Evolutionary conservation across 257 asterid species (phyloP).

Genomic region (Ajuga chamaepitys): DNA sequence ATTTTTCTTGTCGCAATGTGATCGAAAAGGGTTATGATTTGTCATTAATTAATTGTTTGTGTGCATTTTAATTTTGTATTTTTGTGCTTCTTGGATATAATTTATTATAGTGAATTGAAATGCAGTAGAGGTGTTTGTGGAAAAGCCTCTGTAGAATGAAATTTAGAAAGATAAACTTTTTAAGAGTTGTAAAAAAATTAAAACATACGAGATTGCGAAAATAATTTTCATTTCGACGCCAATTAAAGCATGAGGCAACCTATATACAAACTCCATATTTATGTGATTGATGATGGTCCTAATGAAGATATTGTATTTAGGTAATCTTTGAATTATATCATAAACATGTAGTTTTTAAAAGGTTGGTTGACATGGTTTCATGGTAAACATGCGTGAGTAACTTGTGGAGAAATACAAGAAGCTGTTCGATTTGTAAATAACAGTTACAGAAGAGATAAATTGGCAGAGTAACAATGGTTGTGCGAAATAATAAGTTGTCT

Average conservation of each 20-base stretch:
- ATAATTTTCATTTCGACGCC: neutral
- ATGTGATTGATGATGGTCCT: neutral
- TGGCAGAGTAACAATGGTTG: too few relatives aligned
- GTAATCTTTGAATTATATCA: neutral
- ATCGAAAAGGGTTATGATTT: neutral
- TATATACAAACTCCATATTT: neutral
- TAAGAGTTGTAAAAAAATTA: neutral
- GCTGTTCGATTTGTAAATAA: neutral
- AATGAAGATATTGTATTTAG: neutral
- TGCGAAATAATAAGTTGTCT: too few relatives aligned
- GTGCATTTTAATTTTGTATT: neutral
- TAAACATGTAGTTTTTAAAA: neutral
- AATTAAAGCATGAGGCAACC: neutral
- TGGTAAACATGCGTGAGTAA: neutral
- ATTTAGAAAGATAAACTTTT: neutral
- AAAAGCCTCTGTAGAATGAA: neutral
- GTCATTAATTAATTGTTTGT: neutral
- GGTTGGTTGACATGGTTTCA: neutral
- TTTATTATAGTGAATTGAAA: neutral
- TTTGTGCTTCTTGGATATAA: neutral
- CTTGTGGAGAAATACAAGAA: neutral
- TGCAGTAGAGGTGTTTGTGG: neutral
- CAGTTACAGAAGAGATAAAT: neutral
- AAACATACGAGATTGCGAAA: neutral
- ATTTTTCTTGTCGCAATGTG: neutral